Base-by-base conservation (phyloP, 306 rosid genomes). In the Prunus mira region DNA sequence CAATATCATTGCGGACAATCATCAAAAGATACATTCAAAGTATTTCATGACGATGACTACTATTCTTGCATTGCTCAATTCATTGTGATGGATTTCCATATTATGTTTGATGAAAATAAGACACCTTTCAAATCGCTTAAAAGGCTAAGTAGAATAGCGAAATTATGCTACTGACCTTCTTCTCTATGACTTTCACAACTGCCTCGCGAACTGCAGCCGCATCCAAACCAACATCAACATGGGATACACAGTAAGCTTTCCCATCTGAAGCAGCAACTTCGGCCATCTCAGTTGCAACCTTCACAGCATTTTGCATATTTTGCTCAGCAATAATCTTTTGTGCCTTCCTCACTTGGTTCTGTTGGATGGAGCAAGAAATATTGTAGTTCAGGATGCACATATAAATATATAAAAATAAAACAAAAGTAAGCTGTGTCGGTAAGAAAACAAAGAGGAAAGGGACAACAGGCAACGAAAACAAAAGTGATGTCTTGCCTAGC, bases 191-290 rank as follows among this genome's bases (percentile, higher is more conserved):
- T 84, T 84, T 89, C 69, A 83, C 65, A 76, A 92, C 99, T 43
- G 99, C 99, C 88, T 96, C 99, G 18, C 99, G 98, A 68, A 96
- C 97, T n/a, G 99, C 99, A 4, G 89, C 87, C 6, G 69, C 91
- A 87, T 96, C 99, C 77, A 92, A 81, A 76, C 99, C 99, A 76
- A 96, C 98, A 67, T 90, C 76, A 60, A 96, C 96, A 13, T 69
- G 83, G 80, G 97, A 88, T 76, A 96, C 70, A 74, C 97, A 96
- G 81, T 88, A 96, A 6, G 82, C 34, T 84, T 87, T 91, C 65
- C 96, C 93, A 30, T 86, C 81, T 19, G 91, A 89, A 52, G 88
- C 81, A 68, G 96, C 97, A 64, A 75, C 78, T 34, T 90, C 96
- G 45, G 97, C 99, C 75, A 83, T 77, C 86, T 89, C 93, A 49